Conservation (phyloP, 2,329 filamentous ascomycete genomes). For the Diaporthe vexans region DNA sequence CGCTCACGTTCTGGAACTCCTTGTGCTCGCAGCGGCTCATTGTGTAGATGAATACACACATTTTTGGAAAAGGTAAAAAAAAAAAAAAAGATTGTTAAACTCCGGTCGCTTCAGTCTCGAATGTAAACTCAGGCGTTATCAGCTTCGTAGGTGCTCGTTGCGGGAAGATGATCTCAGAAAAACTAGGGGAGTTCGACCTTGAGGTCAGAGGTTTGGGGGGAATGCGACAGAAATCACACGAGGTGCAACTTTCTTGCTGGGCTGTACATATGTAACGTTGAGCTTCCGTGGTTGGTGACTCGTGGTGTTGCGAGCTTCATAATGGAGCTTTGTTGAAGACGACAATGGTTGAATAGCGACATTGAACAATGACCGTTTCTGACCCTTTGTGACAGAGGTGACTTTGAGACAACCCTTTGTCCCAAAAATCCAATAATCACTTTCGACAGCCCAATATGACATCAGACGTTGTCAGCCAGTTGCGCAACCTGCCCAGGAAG, state of each 20-base stretch:
- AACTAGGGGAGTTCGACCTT: background rate
- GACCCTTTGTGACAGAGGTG: background rate
- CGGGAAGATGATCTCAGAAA: background rate
- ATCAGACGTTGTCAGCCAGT: background rate
- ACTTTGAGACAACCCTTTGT: background rate
- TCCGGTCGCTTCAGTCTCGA: too few species aligned
- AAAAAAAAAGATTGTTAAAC: background rate
- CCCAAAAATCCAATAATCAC: background rate
- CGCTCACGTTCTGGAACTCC: constrained; percentile 53
- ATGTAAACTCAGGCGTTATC: background rate
- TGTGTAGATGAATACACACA: constrained; percentile 53
- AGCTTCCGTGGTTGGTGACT: background rate
- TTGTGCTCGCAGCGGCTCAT: constrained; percentile 49
- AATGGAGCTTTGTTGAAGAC: background rate
- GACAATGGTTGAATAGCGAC: constrained; percentile 27
- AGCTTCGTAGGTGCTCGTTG: background rate
- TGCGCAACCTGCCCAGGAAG: constrained; percentile 1
- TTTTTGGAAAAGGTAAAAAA: constrained; percentile 35
- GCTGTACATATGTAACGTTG: background rate
- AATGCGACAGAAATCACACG: background rate
- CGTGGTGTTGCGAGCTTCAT: constrained; percentile 15
- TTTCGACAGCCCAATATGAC: constrained; percentile 15
- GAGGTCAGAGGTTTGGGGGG: background rate
- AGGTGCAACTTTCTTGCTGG: background rate
- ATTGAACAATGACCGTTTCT: constrained; percentile 1